Conservation (phyloP, 2,329 filamentous ascomycete genomes). For the Albophoma yamanashiensis region DNA sequence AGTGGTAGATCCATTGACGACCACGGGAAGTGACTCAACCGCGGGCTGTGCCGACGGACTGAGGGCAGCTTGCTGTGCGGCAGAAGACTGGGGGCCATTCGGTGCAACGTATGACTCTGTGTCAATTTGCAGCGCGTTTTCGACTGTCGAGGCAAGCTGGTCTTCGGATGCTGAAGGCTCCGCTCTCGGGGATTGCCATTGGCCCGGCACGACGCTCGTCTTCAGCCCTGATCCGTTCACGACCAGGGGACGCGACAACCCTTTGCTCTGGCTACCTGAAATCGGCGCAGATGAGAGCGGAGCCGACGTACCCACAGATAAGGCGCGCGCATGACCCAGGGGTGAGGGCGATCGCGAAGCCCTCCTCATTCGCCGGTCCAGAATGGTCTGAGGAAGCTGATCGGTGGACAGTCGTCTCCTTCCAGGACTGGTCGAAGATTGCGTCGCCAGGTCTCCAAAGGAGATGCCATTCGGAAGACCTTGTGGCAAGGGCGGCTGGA, state of each 20-base stretch:
- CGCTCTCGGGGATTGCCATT: slow-evolving; percentile 8
- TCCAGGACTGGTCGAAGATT: slow-evolving; percentile 20
- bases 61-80: neutral
- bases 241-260: slow-evolving; percentile 34
- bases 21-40: slow-evolving; percentile 17
- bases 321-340: slow-evolving; percentile 35
- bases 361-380: slow-evolving; percentile 41
- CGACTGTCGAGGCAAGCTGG: slow-evolving; percentile 7
- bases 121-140: slow-evolving; percentile 18
- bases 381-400: slow-evolving; percentile 40
- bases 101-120: slow-evolving; percentile 1
- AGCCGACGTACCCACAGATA: slow-evolving; percentile 28
- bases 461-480: slow-evolving; percentile 27
- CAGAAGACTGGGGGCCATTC: neutral
- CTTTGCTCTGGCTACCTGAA: slow-evolving; percentile 21
- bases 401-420: slow-evolving; percentile 41
- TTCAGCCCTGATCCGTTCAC: slow-evolving; percentile 38
- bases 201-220: slow-evolving; percentile 13
- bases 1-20: slow-evolving; percentile 23
- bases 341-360: slow-evolving; percentile 47
- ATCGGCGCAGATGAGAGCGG: slow-evolving; percentile 27
- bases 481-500: slow-evolving; percentile 11
- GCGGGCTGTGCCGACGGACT: slow-evolving; percentile 8
- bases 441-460: slow-evolving; percentile 34
- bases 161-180: slow-evolving; percentile 13